phyloP scores from a whole-genome alignment of 2,329 filamentous ascomycete genomes.

The Hypoxylon sp. region DNA sequence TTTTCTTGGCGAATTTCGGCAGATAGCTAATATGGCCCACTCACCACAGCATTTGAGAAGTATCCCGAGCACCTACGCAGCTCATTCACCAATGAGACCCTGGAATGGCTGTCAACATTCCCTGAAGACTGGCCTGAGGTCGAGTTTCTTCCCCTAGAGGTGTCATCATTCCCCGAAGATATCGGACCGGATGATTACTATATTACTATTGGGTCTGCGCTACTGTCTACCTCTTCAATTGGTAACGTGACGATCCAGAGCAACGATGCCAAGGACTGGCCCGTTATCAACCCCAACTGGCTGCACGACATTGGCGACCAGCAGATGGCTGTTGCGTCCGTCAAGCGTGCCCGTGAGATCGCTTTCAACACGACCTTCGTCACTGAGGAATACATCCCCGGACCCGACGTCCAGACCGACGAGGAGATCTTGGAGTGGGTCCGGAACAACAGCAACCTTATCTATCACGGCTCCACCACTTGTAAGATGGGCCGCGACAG shows the following conservation, averaged over 20 bases:
- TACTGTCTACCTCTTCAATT: neutral
- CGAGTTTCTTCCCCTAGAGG: neutral
- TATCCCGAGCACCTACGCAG: neutral
- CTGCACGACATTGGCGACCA: neutral
- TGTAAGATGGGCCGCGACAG: constrained; percentile 66
- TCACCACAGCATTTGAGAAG: constrained; percentile 5
- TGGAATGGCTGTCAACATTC: neutral
- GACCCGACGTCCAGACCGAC: constrained; percentile 50
- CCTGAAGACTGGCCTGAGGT: constrained; percentile 3
- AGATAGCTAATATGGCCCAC: neutral
- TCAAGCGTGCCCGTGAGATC: constrained; percentile 3
- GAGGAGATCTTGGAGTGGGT: constrained; percentile 63
- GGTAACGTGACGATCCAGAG: constrained; percentile 1
- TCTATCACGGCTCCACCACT: constrained; percentile 69
- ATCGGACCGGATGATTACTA: neutral
- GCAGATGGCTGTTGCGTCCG: neutral
- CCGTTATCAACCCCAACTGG: constrained; percentile 6
- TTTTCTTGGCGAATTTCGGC: neutral
- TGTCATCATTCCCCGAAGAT: neutral
- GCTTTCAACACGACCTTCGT: neutral
- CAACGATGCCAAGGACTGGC: neutral
- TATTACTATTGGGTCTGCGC: neutral
- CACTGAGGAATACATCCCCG: constrained; percentile 35
- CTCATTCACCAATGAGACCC: neutral
- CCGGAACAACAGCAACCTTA: constrained; percentile 60